Base-by-base conservation (phyloP, 2,329 filamentous ascomycete species). In the Neoascochyta sp. region DNA sequence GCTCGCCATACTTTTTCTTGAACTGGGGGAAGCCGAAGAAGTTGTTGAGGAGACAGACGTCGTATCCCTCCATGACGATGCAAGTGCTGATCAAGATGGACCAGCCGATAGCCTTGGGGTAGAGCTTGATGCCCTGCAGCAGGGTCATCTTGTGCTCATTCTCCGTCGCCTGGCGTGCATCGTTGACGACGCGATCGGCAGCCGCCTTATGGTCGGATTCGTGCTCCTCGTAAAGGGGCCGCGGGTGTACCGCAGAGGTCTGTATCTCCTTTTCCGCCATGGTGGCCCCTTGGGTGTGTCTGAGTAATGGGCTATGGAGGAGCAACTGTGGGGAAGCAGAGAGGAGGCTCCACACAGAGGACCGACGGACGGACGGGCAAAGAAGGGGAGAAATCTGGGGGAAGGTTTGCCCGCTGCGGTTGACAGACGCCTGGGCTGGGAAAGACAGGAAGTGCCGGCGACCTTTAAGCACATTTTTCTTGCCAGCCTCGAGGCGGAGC, bases 11-110 rank as follows among this genome's bases (percentile, higher is more conserved):
- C 38, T 68, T 66, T 23, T 48, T 42, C 34, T 71, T 68, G 59
- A 72, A 72, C 12, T 63, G 57, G 7, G 66, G 64, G 35, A 69
- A 68, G 16, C 57, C 68, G 39, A 78, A 89, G 55, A 92, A 87
- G 63, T 89, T 89, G 68, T 82, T 86, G 50, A 92, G 78, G 30
- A 93, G 69, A 51, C 78, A 81, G 36, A 92, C 72, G 56, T 94
- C 86, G 66, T 89, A 93, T 18, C 86, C 87, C 63, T 94, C 87
- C 88, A 95, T 95, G 51, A 78, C 79, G 53, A 94, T 92, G 58
- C 84, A 89, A 0, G 86, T 90, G n/a, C 83, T 90, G 62, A 95
- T 89, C 36, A 93, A 69, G 28, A 94, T 54, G 49, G 81, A 86
- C 86, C 86, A 95, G 13, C 69, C 74, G 34, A 93, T 81, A 13